A percentile compares a stretch with the other conserved stretches of the same genome.
Conservation (phyloP, 371 early-diverging fungal genomes). For the Mucor sp. region DNA sequence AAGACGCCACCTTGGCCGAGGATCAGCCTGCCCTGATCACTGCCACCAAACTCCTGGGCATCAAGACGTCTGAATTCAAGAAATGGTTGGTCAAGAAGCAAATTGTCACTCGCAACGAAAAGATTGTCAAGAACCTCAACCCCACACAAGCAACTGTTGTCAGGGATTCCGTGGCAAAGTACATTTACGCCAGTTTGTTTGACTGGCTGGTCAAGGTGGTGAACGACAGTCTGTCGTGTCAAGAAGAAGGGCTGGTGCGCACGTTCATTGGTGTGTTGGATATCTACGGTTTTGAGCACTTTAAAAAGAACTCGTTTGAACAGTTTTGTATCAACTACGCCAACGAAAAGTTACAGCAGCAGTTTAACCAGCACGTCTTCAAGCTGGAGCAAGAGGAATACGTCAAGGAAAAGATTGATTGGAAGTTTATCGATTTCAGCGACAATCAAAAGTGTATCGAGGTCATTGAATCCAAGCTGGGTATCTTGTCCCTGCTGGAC, state of each 20-base stretch:
- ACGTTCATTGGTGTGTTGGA: constrained; percentile 95
- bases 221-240: constrained; percentile 79
- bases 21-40: constrained; percentile 68
- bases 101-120: constrained; percentile 86
- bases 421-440: constrained; percentile 94
- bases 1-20: constrained; percentile 76
- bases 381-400: constrained; percentile 97
- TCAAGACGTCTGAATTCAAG: constrained; percentile 76
- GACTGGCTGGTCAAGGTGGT: constrained; percentile 90
- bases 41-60: constrained; percentile 73
- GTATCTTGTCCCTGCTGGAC: constrained; percentile 95
- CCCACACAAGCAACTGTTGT: constrained; percentile 79
- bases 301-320: constrained; percentile 98
- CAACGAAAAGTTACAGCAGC: constrained; percentile 98
- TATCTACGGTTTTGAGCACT: constrained; percentile 98
- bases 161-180: constrained; percentile 93
- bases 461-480: constrained; percentile 95
- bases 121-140: constrained; percentile 78
- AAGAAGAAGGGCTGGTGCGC: constrained; percentile 46
- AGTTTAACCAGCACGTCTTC: constrained; percentile 75
- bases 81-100: constrained; percentile 91
- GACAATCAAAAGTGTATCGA: constrained; percentile 99
- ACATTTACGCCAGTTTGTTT: constrained; percentile 90
- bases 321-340: constrained; percentile 99
- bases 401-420: constrained; percentile 89